Conservation (phyloP, 2,329 filamentous ascomycete species). For the Rutstroemia sydowiana region DNA sequence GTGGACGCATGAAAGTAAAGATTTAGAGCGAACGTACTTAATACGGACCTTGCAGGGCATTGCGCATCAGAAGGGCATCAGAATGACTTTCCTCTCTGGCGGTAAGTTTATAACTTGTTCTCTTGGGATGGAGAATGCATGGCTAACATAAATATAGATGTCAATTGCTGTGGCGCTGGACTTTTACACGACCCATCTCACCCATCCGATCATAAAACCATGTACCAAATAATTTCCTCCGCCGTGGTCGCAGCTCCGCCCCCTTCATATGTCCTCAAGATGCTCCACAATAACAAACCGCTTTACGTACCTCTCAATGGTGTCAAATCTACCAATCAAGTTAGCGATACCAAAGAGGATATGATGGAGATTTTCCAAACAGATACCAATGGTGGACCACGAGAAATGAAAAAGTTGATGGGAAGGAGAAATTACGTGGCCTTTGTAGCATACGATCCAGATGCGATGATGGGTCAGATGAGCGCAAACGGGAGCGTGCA, state of each 20-base stretch:
- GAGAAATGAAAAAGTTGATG: conserved; percentile 90
- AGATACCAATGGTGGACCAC: conserved; percentile 74
- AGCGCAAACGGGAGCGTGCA: conserved; percentile 27
- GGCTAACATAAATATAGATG: conserved; percentile 42
- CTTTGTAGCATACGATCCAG: conserved; percentile 89
- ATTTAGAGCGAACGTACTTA: conserved; percentile 91
- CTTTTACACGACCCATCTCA: conserved; percentile 89
- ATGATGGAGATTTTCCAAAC: conserved; percentile 99
- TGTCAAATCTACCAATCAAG: conserved; percentile 63
- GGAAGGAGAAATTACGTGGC: conserved; percentile 86
- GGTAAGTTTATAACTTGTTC: conserved; percentile 40
- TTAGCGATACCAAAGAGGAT: conserved; percentile 94
- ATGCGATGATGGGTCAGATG: conserved; percentile 39
- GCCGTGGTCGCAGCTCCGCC: conserved; percentile 87
- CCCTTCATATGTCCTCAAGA: conserved; percentile 76
- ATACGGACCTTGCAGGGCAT: conserved; percentile 95
- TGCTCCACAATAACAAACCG: conserved; percentile 91
- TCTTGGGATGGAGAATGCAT: neutral
- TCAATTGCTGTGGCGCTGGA: conserved; percentile 86
- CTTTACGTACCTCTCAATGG: conserved; percentile 90
- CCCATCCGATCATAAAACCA: conserved; percentile 92
- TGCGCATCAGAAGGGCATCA: conserved; percentile 85
- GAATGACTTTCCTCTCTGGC: conserved; percentile 95
- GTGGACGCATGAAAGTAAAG: conserved; percentile 98
- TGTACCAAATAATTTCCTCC: conserved; percentile 96